These are phyloP conservation scores for Cladosporium oxysporum DNA, from an alignment of 2,329 filamentous ascomycete species.

Conservation along the genomic window DNA sequence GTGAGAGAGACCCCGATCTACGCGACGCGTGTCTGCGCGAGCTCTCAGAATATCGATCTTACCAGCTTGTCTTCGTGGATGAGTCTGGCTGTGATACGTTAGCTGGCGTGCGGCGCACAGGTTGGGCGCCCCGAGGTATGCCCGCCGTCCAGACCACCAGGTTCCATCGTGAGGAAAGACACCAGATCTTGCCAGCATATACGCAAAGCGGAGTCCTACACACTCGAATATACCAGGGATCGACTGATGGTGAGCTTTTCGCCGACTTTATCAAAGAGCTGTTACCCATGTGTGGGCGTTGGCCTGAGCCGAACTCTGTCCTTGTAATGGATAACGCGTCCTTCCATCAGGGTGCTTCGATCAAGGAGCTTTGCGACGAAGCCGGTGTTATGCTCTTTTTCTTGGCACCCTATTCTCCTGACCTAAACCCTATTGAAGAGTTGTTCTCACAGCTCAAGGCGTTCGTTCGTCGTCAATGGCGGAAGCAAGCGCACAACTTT, in stretches of 20 bases:
- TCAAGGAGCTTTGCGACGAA: slow-evolving; percentile 20
- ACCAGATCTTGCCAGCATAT: slow-evolving; percentile 18
- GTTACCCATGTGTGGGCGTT: slow-evolving; percentile 13
- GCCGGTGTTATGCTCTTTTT: slow-evolving; percentile 20
- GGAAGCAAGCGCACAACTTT: slow-evolving; percentile 11
- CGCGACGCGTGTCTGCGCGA: slow-evolving; percentile 15
- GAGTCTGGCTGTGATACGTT: slow-evolving; percentile 17
- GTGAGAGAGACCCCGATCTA: slow-evolving; percentile 1
- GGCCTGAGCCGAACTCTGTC: slow-evolving; percentile 18
- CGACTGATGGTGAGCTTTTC: slow-evolving; percentile 8
- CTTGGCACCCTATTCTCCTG: slow-evolving; percentile 24
- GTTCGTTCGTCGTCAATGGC: slow-evolving; percentile 23
- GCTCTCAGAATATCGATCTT: slow-evolving; percentile 13
- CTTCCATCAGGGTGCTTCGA: slow-evolving; percentile 3
- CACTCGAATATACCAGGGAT: slow-evolving; percentile 8
- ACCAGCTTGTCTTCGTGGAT: slow-evolving; percentile 20
- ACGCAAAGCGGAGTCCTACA: slow-evolving; percentile 9
- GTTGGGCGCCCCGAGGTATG: slow-evolving; percentile 15
- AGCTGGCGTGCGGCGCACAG: slow-evolving; percentile 16
- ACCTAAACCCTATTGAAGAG: slow-evolving; percentile 26
- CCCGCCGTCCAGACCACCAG: slow-evolving; percentile 13
- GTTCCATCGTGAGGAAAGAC: slow-evolving; percentile 18
- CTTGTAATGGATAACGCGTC: slow-evolving; percentile 10
- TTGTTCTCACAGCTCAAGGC: slow-evolving; percentile 31
- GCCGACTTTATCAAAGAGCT: slow-evolving; percentile 13